These are phyloP conservation scores for Pichia sp. DNA, from an alignment of 1,139 yeast species.

Conservation along the genomic window DNA sequence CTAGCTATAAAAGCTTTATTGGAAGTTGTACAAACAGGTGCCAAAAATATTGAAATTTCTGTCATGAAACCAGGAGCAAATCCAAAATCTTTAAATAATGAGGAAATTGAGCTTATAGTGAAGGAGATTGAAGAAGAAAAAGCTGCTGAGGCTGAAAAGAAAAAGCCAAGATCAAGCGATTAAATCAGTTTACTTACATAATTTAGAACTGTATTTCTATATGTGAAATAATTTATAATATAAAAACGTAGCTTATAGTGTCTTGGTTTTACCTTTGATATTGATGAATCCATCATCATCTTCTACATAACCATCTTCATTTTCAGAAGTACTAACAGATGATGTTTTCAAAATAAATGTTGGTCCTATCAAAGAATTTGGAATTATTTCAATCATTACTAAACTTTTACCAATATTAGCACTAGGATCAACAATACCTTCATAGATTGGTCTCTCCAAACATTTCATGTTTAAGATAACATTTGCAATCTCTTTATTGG, in stretches of 20 bases:
- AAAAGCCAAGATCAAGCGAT: slow-evolving; percentile 44
- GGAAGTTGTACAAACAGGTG: slow-evolving; percentile 97
- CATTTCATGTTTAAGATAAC: slow-evolving; percentile 22
- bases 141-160: slow-evolving; percentile 82
- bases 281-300: slow-evolving; percentile 26
- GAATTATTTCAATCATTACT: slow-evolving; percentile 30
- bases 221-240: no score
- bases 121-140: slow-evolving; percentile 86
- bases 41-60: slow-evolving; percentile 89
- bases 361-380: slow-evolving; percentile 19
- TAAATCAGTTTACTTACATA: no score
- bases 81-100: slow-evolving; percentile 53
- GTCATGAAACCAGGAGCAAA: slow-evolving; percentile 65
- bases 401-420: slow-evolving; percentile 18
- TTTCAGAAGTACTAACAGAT: slow-evolving; percentile 12
- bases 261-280: slow-evolving; percentile 27
- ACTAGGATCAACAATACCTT: slow-evolving; percentile 22
- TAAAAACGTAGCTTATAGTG: slow-evolving; percentile 10
- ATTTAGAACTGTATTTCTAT: neutral
- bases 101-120: slow-evolving; percentile 69
- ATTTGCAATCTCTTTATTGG: slow-evolving; percentile 22
- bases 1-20: slow-evolving; percentile 80
- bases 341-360: slow-evolving; percentile 26
- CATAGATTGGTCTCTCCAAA: slow-evolving; percentile 15
- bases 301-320: slow-evolving; percentile 11